Evolutionary conservation across 2,329 filamentous ascomycete genomes (phyloP), one percentile per base, ranked within the genome.

Genomic region (Ophiostoma populinum): DNA sequence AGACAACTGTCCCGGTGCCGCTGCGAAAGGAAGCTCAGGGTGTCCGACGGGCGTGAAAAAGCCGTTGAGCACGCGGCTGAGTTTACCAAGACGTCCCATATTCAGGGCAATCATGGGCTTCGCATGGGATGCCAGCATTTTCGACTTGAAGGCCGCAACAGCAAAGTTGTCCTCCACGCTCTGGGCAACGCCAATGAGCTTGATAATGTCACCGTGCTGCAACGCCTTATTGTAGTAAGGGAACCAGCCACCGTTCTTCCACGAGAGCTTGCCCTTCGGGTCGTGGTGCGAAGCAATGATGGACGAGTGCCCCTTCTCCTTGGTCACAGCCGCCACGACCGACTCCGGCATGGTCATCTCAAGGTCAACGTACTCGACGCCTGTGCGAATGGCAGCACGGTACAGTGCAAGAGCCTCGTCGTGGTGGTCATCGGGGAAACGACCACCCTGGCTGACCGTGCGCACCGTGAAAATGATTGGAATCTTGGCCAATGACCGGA

Each of bases 271-370:
- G 7, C 78, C 78, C 37, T 68, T 59, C 0, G 85, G 81, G 51
- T 98, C 90, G 52, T 98, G 90, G 52, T 98, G 87, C 1, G 90
- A 98, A 7, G 87, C 85, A 47, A 98, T 92, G 49, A 98, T 80
- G 42, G 75, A 78, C 1, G 82, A 83, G 43, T 69, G 65, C 3
- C 77, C 75, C 52, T 81, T 79, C 6, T 55, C 55, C 36, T 76
- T 70, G 0, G 70, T 65, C 4, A 93, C 65, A 11, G 68, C 61
- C 30, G 76, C 68, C 20, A 94, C 65, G 22, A 92, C 62, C n/a
- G 74, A 61, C 34, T 82, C 73, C 0, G 85, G 78, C 54, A 86
- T 78, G 1, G 81, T 80, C 56, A 95, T 80, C 54, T 98, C 90
- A 7, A 95, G 61, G 52, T 98, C 90, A 17, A 98, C 66, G 50